Percentiles rank a stretch among this genome's conserved stretches.
Conservation (phyloP, 805 yeast species). For the Jamesozyma spencerorum region DNA sequence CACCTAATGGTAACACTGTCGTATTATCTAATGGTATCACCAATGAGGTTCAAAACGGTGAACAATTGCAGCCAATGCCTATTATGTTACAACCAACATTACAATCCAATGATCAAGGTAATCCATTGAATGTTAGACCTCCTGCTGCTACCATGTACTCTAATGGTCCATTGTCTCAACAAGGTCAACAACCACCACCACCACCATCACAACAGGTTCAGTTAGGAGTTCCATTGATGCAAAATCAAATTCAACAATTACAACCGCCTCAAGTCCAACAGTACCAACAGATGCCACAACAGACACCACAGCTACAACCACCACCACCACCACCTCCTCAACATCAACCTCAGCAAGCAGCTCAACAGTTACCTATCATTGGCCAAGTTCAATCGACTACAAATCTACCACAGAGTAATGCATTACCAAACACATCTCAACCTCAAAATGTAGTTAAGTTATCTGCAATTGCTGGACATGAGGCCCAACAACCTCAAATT, state of each 20-base stretch:
- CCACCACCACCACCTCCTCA: conserved; percentile 3
- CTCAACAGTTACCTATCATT: no score
- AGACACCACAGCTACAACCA: conserved; percentile 5
- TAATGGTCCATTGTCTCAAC: conserved; percentile 11
- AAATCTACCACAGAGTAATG: no score
- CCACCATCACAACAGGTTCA: conserved; percentile 13
- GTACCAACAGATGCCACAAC: not conserved
- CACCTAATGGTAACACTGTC: not conserved
- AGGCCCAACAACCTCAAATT: not conserved
- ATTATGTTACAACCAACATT: conserved; percentile 27
- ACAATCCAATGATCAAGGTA: conserved; percentile 24
- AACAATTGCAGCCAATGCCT: conserved; percentile 16
- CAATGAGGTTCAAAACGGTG: not conserved
- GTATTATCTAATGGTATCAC: not conserved
- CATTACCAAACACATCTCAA: no score
- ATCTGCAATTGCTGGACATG: not conserved
- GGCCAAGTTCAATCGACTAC: no score
- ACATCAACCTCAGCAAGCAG: not conserved
- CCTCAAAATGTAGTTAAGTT: not conserved
- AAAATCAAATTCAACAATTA: conserved; percentile 28
- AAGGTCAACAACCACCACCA: conserved; percentile 12
- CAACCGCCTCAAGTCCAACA: conserved; percentile 8
- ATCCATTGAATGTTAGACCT: conserved; percentile 26
- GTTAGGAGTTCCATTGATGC: conserved; percentile 27
- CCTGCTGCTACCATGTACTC: conserved; percentile 12